phyloP scores from a whole-genome alignment of 2,329 filamentous ascomycete species.

The Colletotrichum filicis region DNA sequence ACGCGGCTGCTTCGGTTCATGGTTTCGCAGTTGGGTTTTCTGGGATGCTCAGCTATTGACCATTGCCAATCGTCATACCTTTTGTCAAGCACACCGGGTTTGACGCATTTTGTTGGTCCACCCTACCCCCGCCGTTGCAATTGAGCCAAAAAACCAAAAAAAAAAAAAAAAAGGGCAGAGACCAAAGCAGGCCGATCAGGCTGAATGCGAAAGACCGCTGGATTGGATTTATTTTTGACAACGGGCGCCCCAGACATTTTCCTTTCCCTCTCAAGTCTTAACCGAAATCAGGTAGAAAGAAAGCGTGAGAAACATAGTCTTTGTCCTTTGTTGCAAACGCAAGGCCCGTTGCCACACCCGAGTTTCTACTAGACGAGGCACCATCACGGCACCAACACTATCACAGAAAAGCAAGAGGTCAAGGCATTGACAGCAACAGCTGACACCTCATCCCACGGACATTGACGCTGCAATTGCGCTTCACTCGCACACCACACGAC shows the following conservation, averaged over 20 bases:
- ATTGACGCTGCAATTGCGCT: slow-evolving; percentile 13
- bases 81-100: background rate
- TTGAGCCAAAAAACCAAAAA: background rate
- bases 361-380: slow-evolving; percentile 12
- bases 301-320: background rate
- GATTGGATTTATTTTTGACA: too few species aligned
- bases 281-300: background rate
- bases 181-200: background rate
- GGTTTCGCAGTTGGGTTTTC: slow-evolving; percentile 10
- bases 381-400: background rate
- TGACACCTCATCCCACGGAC: slow-evolving; percentile 21
- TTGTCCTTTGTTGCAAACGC: slow-evolving; percentile 28
- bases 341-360: slow-evolving; percentile 1
- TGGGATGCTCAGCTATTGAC: background rate
- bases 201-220: background rate
- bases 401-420: background rate
- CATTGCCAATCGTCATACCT: background rate
- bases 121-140: background rate
- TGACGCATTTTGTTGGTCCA: background rate
- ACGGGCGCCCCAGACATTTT: background rate
- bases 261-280: background rate
- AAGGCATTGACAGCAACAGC: slow-evolving; percentile 1
- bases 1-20: slow-evolving; percentile 19
- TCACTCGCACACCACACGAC: slow-evolving; percentile 19
- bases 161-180: background rate